These are phyloP conservation scores for Phenoliferia sp. DNA, from an alignment of 1,284 basidiomycete genomes.

Conservation along the genomic window DNA sequence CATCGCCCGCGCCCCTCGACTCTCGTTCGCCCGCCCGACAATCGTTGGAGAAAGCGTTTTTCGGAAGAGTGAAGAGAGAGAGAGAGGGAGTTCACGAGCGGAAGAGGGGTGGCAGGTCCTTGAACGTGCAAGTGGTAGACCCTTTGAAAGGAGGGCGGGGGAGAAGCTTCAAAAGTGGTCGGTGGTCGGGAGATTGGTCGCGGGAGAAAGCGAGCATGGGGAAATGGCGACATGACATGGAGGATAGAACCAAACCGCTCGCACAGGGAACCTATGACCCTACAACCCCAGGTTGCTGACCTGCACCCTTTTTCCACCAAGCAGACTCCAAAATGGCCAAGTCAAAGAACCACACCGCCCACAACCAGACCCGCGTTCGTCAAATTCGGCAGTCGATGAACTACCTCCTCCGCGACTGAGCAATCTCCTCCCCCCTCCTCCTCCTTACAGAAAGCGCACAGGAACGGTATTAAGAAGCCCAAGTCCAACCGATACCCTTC, in stretches of 20 bases:
- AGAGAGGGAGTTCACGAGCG: not conserved
- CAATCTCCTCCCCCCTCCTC: not conserved
- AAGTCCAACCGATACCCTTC: slow-evolving; percentile 72
- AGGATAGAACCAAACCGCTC: no score
- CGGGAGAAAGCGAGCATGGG: not conserved
- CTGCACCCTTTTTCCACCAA: not conserved
- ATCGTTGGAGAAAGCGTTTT: not conserved
- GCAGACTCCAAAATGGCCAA: slow-evolving; percentile 47
- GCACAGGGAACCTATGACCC: not conserved
- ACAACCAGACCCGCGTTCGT: slow-evolving; percentile 66
- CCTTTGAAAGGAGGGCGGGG: not conserved
- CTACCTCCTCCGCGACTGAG: not conserved
- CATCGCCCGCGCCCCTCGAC: not conserved
- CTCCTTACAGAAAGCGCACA: slow-evolving; percentile 68
- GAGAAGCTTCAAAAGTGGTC: not conserved
- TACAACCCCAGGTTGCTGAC: not conserved
- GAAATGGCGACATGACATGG: not conserved
- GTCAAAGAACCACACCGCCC: slow-evolving; percentile 60
- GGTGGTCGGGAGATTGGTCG: not conserved
- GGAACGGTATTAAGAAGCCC: slow-evolving; percentile 89
- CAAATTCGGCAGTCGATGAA: not conserved
- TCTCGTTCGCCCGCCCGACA: not conserved
- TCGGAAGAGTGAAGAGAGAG: not conserved
- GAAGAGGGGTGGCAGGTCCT: not conserved
- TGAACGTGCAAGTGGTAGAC: not conserved